Conservation (phyloP, 345 rosid genomes). For the Sisymbrium altissimum region DNA sequence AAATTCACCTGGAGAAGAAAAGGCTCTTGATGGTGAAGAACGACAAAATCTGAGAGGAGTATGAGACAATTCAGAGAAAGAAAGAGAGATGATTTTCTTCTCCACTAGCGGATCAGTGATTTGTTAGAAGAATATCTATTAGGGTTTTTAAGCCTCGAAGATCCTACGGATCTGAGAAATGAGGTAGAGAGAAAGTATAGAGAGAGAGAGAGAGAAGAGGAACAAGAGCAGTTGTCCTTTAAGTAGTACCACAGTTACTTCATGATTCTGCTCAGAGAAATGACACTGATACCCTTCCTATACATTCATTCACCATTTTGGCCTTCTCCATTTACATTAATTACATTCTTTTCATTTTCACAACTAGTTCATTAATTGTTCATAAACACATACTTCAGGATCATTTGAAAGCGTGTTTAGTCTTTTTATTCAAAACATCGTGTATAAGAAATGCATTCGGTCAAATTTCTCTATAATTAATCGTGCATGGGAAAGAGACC, state of each 20-base stretch:
- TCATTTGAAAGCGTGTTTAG: neutral
- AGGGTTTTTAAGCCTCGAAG: slow-evolving; percentile 33
- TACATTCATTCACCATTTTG: neutral
- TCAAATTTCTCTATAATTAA: neutral
- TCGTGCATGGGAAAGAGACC: slow-evolving; percentile 10
- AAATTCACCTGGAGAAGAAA: slow-evolving; percentile 16
- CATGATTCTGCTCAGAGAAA: neutral
- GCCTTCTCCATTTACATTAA: neutral
- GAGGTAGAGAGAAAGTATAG: neutral
- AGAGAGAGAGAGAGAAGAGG: neutral
- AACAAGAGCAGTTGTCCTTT: slow-evolving; percentile 21
- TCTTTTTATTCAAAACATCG: neutral
- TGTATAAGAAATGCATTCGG: neutral
- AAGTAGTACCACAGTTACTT: slow-evolving; percentile 31
- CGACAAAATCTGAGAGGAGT: neutral
- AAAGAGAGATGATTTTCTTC: neutral
- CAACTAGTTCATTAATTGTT: neutral
- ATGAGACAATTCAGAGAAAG: slow-evolving; percentile 4
- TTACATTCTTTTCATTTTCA: neutral
- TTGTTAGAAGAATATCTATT: neutral
- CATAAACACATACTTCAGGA: neutral
- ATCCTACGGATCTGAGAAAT: slow-evolving; percentile 34
- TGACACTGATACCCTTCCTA: slow-evolving; percentile 9
- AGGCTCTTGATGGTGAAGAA: neutral
- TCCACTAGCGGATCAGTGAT: slow-evolving; percentile 1